phyloP scores from a whole-genome alignment of 2,329 filamentous ascomycete genomes.

The Daldinia eschscholtzii region DNA sequence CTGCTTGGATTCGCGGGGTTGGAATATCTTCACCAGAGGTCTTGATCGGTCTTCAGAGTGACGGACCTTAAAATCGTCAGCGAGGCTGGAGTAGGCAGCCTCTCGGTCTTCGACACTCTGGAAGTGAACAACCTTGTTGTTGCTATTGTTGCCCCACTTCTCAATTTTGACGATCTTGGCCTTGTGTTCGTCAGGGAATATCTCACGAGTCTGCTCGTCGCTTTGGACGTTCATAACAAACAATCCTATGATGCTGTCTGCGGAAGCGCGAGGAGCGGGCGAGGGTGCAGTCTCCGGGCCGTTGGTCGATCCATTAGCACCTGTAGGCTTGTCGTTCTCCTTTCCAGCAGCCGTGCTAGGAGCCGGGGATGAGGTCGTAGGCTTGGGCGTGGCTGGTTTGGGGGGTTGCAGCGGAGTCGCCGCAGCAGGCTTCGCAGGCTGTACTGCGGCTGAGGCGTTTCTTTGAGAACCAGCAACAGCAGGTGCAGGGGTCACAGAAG shows the following conservation, averaged over 20 bases:
- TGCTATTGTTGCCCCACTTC: conserved; percentile 76
- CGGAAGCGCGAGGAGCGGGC: conserved; percentile 69
- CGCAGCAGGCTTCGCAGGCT: conserved; percentile 59
- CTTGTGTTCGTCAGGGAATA: conserved; percentile 87
- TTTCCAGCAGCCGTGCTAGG: conserved; percentile 55
- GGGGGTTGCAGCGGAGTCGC: conserved; percentile 57
- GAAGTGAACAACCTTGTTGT: conserved; percentile 89
- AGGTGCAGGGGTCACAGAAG: conserved; percentile 37
- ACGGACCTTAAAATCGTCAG: conserved; percentile 81
- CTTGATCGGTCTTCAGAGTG: conserved; percentile 79
- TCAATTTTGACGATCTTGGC: conserved; percentile 83
- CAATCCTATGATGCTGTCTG: conserved; percentile 81
- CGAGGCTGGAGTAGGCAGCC: conserved; percentile 78
- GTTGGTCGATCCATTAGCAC: conserved; percentile 67
- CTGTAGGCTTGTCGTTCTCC: conserved; percentile 68
- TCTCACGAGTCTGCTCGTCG: conserved; percentile 83
- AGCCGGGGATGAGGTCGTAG: conserved; percentile 56
- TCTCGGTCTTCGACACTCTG: conserved; percentile 83
- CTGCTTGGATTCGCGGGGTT: conserved; percentile 71
- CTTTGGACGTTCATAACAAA: conserved; percentile 90
- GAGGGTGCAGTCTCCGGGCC: conserved; percentile 67
- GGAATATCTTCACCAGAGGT: conserved; percentile 86
- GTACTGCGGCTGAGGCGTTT: conserved; percentile 52
- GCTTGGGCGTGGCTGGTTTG: conserved; percentile 65
- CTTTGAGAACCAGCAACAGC: conserved; percentile 54